A percentile compares a stretch with the other conserved stretches of the same genome.
Conservation (phyloP, 2,329 filamentous ascomycete genomes). For the Colletotrichum paranaense region DNA sequence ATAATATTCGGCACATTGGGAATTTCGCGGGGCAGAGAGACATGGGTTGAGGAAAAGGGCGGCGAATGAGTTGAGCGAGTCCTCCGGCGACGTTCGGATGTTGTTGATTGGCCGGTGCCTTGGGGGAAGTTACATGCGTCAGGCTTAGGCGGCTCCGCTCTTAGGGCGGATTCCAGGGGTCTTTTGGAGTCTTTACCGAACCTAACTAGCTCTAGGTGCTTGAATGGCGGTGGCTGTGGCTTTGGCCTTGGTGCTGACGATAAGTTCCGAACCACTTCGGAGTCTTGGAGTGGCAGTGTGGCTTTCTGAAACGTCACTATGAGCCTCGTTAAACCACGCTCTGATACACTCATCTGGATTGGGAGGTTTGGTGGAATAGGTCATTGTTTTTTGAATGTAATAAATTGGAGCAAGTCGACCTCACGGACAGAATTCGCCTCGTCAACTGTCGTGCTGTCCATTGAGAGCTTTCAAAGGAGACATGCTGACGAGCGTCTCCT, state of each 20-base stretch:
- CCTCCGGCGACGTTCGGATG: conserved; percentile 22
- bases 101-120: conserved; percentile 25
- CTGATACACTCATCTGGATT: no score
- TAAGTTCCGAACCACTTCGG: conserved; percentile 32
- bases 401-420: neutral
- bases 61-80: neutral
- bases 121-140: neutral
- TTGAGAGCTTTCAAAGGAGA: neutral
- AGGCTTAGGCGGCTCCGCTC: conserved; percentile 25
- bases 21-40: neutral
- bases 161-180: conserved; percentile 22
- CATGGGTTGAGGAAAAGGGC: neutral
- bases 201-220: neutral
- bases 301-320: neutral
- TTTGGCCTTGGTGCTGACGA: neutral
- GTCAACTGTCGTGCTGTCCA: neutral
- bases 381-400: neutral
- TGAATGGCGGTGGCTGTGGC: neutral
- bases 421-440: neutral
- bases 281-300: neutral
- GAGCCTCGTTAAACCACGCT: neutral
- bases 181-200: neutral
- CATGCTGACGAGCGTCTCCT: neutral
- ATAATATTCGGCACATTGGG: neutral
- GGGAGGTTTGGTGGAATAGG: no score